Conservation (phyloP, 2,329 filamentous ascomycete species). For the Botryotinia convoluta region DNA sequence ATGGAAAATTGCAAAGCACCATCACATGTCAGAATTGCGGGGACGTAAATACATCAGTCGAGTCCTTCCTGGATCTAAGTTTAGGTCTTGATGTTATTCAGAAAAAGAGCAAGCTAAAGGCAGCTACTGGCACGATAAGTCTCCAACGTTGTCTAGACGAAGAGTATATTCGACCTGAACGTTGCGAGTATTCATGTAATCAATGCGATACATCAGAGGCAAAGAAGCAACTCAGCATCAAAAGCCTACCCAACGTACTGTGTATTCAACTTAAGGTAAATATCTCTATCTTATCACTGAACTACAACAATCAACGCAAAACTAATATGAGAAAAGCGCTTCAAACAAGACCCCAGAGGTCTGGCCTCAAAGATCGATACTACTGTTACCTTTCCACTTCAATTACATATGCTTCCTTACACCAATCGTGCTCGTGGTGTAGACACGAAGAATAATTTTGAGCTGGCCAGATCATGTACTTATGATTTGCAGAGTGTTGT, state of each 20-base stretch:
- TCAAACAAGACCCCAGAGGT: slow-evolving; percentile 71
- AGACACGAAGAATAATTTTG: slow-evolving; percentile 50
- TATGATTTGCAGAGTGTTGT: slow-evolving; percentile 90
- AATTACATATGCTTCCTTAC: slow-evolving; percentile 88
- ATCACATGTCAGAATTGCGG: slow-evolving; percentile 88
- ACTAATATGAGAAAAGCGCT: slow-evolving; percentile 47
- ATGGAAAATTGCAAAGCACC: slow-evolving; percentile 84
- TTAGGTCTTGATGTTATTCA: slow-evolving; percentile 75
- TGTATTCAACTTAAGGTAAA: slow-evolving; percentile 86
- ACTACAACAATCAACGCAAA: not conserved
- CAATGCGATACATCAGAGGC: slow-evolving; percentile 78
- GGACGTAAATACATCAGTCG: slow-evolving; percentile 76
- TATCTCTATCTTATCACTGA: not conserved
- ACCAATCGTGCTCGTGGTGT: slow-evolving; percentile 62
- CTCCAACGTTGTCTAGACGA: slow-evolving; percentile 75
- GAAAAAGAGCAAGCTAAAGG: slow-evolving; percentile 57
- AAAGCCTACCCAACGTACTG: slow-evolving; percentile 80
- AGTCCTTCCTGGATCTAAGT: slow-evolving; percentile 88
- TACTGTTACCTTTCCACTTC: slow-evolving; percentile 78
- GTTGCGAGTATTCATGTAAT: slow-evolving; percentile 84
- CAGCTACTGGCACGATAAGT: slow-evolving; percentile 48
- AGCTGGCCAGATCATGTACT: slow-evolving; percentile 63
- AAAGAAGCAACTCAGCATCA: slow-evolving; percentile 79
- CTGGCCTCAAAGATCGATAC: slow-evolving; percentile 85
- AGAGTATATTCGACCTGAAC: slow-evolving; percentile 83